Evolutionary conservation across 768 basidiomycete species (phyloP), one percentile per base, ranked within the genome.

Genomic region (Termitomyces sp.): DNA sequence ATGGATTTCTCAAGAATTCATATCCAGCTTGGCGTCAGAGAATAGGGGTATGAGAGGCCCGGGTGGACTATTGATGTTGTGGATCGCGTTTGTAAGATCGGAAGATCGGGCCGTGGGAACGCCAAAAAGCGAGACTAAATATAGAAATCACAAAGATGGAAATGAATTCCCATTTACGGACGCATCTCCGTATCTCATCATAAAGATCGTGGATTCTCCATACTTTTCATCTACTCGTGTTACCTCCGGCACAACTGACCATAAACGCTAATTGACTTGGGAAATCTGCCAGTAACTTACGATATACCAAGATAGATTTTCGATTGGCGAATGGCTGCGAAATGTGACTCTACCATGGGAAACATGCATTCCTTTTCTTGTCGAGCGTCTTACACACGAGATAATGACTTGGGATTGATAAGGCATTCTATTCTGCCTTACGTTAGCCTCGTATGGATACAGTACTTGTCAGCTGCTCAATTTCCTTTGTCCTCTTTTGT

Each of bases 381-480:
- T 8, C 3, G 25, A 14, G 16, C 1, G 9, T 7, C 2, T 25
- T 10, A 11, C 35, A 11, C 35, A 39, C 14, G 17, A 11, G 37
- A 25, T 23, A 16, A 47, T 3, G 30, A 14, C 30, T 21, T 21
- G 11, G n/a, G 11, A 10, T 19, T 32, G n/a, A 32, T 32, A 30
- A 21, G 47, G 21, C 16, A 44, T 44, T 19, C 9, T 53, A 45
- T 45, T 17, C 9, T 57, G 35, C 34, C 46, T 54, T 19, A 28
- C 46, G 12, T 34, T 34, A 27, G 42, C 17, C 11, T 47, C 37
- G 21, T 47, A 19, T 8, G 12, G 5, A 43, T 43, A 16, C 25
- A 27, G 28, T 8, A 42, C 25, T 41, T 47, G 58, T 47, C 55
- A 59, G 45, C 32, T 55, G 53, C 19, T 35, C 25, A 40, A n/a